phyloP scores from a whole-genome alignment of 1,284 basidiomycete genomes.

The Trametes versicolor region DNA sequence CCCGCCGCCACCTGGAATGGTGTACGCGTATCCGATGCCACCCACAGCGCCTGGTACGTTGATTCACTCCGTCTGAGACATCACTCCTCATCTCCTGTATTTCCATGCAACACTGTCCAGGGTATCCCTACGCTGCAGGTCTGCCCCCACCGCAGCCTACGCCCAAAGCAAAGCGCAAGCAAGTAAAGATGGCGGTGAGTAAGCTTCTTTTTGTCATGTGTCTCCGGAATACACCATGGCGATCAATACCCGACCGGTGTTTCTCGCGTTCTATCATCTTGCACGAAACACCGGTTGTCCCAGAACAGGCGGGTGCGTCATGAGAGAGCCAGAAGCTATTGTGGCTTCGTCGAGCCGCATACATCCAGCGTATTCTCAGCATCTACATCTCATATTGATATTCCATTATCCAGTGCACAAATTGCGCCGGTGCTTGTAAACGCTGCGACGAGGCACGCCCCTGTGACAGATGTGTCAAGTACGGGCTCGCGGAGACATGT shows the following conservation, averaged over 20 bases:
- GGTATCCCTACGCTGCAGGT: conserved; percentile 47
- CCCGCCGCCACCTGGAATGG: conserved; percentile 65
- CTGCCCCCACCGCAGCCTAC: conserved; percentile 35
- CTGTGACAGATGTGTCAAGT: conserved; percentile 85
- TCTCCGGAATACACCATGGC: conserved; percentile 7
- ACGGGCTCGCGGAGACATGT: conserved; percentile 76
- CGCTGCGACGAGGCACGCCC: conserved; percentile 85
- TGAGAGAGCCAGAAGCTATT: background rate
- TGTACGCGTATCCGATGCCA: conserved; percentile 64
- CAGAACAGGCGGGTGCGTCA: background rate
- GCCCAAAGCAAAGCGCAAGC: conserved; percentile 75
- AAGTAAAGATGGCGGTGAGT: conserved; percentile 89
- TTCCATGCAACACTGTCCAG: conserved; percentile 36
- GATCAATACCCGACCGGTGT: conserved; percentile 16
- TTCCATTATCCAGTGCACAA: conserved; percentile 67
- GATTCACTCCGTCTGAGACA: too few relatives aligned
- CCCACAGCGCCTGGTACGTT: conserved; percentile 59
- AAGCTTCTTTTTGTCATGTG: conserved; percentile 20
- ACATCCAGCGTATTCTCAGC: too few relatives aligned
- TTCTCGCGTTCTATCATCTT: conserved; percentile 25
- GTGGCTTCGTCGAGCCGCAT: background rate
- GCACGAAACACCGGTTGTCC: conserved; percentile 26
- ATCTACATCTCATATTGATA: too few relatives aligned
- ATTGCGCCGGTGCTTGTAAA: conserved; percentile 88
- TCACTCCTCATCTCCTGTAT: conserved; percentile 4